Evolutionary conservation across 768 basidiomycete genomes (phyloP).

Genomic region (Pisolithus microcarpus): DNA sequence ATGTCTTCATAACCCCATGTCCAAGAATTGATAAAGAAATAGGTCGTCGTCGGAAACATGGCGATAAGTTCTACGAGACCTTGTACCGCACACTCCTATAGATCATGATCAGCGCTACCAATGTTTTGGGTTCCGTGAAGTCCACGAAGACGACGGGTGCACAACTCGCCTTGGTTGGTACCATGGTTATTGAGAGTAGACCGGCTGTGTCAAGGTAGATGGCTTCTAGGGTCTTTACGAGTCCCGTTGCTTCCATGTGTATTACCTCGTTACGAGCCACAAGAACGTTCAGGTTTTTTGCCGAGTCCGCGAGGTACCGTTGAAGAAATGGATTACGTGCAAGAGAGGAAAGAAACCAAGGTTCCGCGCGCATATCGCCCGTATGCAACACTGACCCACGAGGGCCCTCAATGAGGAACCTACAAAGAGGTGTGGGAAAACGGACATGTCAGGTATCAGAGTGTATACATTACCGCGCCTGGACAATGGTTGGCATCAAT

Average conservation of each 20-base stretch:
- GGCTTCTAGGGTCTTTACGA: conserved; percentile 53
- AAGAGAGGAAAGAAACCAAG: conserved; percentile 66
- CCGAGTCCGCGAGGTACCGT: conserved; percentile 48
- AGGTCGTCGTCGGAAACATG: conserved; percentile 53
- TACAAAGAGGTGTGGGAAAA: conserved; percentile 23
- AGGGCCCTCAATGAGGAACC: conserved; percentile 77
- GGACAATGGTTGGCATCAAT: conserved; percentile 95
- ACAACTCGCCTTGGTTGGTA: conserved; percentile 53
- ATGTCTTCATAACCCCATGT: conserved; percentile 96
- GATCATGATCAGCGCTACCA: background rate
- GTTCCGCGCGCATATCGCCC: conserved; percentile 88
- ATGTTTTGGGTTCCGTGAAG: background rate
- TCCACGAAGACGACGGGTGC: conserved; percentile 8
- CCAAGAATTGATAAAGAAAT: conserved; percentile 91
- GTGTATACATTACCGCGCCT: conserved; percentile 79
- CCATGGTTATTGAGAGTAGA: conserved; percentile 41
- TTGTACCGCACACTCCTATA: conserved; percentile 55
- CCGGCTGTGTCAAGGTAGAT: conserved; percentile 82
- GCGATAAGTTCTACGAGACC: conserved; percentile 67
- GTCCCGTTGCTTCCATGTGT: conserved; percentile 16
- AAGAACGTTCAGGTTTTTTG: conserved; percentile 17
- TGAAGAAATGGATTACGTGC: conserved; percentile 64
- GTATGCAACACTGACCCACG: conserved; percentile 79
- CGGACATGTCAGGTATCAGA: background rate
- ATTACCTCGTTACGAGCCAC: conserved; percentile 19